phyloP scores from a whole-genome alignment of 2,329 filamentous ascomycete species.

The Pseudocercospora vitis region DNA sequence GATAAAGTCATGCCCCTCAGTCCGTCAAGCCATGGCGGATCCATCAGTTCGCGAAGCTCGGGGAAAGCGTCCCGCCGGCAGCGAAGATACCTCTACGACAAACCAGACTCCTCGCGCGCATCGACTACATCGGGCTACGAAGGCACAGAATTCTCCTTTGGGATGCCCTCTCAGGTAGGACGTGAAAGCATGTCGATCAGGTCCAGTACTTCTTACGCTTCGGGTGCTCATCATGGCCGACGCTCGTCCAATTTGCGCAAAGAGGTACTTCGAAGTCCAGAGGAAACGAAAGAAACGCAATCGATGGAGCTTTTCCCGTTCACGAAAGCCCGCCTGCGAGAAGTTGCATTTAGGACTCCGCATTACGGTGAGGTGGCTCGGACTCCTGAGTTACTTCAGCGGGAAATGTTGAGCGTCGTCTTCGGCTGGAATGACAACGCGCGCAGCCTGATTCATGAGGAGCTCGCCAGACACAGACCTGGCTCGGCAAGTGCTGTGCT shows the following conservation, averaged over 20 bases:
- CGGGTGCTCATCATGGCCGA: conserved; percentile 30
- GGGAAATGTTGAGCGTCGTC: conserved; percentile 88
- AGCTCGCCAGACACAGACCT: conserved; percentile 70
- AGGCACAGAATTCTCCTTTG: conserved; percentile 43
- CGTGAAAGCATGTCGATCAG: conserved; percentile 45
- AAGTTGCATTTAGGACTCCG: conserved; percentile 76
- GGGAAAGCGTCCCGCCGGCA: conserved; percentile 43
- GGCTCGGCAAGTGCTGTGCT: conserved; percentile 79
- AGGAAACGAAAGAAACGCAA: conserved; percentile 58
- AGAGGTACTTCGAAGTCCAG: conserved; percentile 75
- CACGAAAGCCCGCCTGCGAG: conserved; percentile 74
- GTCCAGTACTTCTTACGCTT: conserved; percentile 52
- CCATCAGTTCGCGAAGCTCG: conserved; percentile 59
- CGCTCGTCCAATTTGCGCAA: conserved; percentile 72
- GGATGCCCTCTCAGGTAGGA: conserved; percentile 29
- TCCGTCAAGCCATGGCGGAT: conserved; percentile 67
- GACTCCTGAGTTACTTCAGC: conserved; percentile 70
- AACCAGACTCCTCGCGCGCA: conserved; percentile 41
- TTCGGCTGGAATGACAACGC: conserved; percentile 94
- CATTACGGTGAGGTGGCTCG: conserved; percentile 49
- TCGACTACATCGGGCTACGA: conserved; percentile 36
- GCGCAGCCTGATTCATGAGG: conserved; percentile 77
- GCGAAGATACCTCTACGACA: conserved; percentile 49
- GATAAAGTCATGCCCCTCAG: conserved; percentile 67
- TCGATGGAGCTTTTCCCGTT: conserved; percentile 82